A percentile compares a stretch with the other conserved stretches of the same genome.
phyloP scores from a whole-genome alignment of 2,329 filamentous ascomycete genomes.

The Ophiostoma quercus region DNA sequence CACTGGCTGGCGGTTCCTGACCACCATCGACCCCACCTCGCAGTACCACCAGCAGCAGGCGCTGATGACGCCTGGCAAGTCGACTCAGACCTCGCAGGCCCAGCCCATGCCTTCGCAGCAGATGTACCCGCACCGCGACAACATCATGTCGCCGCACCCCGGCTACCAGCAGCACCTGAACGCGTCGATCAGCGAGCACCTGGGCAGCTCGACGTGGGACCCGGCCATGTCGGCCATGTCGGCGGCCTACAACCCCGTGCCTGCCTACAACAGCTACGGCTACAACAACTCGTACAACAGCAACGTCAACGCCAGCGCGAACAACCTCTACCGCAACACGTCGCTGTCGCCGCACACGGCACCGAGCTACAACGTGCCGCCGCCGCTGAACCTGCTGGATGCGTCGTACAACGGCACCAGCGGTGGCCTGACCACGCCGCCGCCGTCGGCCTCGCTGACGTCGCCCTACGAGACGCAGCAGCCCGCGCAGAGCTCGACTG shows the following conservation, averaged over 20 bases:
- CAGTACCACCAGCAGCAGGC: constrained; percentile 51
- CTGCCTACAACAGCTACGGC: constrained; percentile 9
- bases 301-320: not conserved
- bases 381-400: constrained; percentile 41
- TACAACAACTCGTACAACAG: constrained; percentile 14
- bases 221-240: constrained; percentile 36
- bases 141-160: constrained; percentile 51
- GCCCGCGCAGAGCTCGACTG: constrained; percentile 8
- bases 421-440: constrained; percentile 51
- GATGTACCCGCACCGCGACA: constrained; percentile 35
- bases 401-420: constrained; percentile 34
- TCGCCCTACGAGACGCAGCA: constrained; percentile 37
- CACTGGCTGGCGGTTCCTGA: constrained; percentile 58
- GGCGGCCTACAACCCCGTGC: constrained; percentile 14
- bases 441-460: constrained; percentile 49
- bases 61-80: constrained; percentile 31
- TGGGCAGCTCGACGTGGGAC: constrained; percentile 34
- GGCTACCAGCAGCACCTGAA: constrained; percentile 48
- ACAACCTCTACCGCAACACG: constrained; percentile 23
- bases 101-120: constrained; percentile 20
- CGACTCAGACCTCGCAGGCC: constrained; percentile 13
- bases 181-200: constrained; percentile 54
- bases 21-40: constrained; percentile 55
- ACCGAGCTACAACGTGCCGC: constrained; percentile 24
- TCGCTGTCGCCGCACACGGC: constrained; percentile 21